A percentile compares a stretch with the other conserved stretches of the same genome.
These are phyloP conservation scores for Simplicillium sp. DNA, from an alignment of 2,329 filamentous ascomycete genomes.

Conservation along the genomic window DNA sequence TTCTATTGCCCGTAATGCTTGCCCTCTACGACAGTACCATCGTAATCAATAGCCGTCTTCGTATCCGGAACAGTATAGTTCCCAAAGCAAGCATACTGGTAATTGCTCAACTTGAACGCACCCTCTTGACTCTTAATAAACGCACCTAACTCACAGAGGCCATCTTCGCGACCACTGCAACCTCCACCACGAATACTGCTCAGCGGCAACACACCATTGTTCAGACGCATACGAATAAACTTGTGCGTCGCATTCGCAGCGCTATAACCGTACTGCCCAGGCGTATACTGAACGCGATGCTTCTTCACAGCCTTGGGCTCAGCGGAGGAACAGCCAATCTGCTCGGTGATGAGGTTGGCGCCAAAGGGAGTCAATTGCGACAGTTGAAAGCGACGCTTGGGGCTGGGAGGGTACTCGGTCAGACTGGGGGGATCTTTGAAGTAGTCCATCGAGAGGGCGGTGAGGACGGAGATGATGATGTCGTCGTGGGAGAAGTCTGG, in stretches of 20 bases:
- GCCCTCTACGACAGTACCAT: slow-evolving; percentile 23
- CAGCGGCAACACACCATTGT: slow-evolving; percentile 37
- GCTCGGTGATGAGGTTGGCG: slow-evolving; percentile 43
- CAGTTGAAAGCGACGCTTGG: slow-evolving; percentile 35
- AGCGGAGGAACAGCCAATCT: slow-evolving; percentile 36
- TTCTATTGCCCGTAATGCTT: slow-evolving; percentile 5
- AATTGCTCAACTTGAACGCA: slow-evolving; percentile 29
- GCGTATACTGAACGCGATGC: slow-evolving; percentile 29
- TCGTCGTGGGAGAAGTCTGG: slow-evolving; percentile 83
- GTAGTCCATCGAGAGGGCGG: slow-evolving; percentile 43
- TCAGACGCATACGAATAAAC: slow-evolving; percentile 38
- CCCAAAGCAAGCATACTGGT: slow-evolving; percentile 36
- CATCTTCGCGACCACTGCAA: slow-evolving; percentile 31
- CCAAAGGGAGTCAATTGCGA: slow-evolving; percentile 45
- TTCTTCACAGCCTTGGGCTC: slow-evolving; percentile 27
- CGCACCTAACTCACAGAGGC: slow-evolving; percentile 29
- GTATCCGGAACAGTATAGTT: slow-evolving; percentile 32
- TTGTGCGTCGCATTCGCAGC: slow-evolving; percentile 30
- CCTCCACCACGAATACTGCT: slow-evolving; percentile 34
- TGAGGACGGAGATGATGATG: slow-evolving; percentile 46
- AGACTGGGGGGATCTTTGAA: slow-evolving; percentile 36
- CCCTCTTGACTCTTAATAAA: slow-evolving; percentile 31
- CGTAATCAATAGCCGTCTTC: slow-evolving; percentile 28
- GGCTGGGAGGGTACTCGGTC: slow-evolving; percentile 28
- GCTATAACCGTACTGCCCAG: slow-evolving; percentile 34